phyloP scores from a whole-genome alignment of 345 rosid species.

The Lepidium africanum region DNA sequence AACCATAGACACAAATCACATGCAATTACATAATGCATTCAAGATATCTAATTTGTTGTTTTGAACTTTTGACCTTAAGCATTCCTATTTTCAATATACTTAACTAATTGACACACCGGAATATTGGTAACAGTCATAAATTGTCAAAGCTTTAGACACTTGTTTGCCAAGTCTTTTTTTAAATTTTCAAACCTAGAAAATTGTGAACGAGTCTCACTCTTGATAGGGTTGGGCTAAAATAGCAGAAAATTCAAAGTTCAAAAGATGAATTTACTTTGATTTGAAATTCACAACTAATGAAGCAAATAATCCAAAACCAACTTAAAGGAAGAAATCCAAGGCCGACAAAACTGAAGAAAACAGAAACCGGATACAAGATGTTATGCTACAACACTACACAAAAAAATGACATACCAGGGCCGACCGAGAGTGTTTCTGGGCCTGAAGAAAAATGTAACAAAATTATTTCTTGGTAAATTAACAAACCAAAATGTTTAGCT shows the following conservation, averaged over 20 bases:
- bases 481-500: too few species aligned
- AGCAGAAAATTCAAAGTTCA: background rate
- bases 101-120: background rate
- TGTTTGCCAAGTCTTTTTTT: too few species aligned
- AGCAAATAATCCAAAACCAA: background rate
- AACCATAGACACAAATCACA: background rate
- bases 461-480: too few species aligned
- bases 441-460: background rate
- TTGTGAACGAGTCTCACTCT: background rate
- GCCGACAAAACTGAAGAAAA: background rate
- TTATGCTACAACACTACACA: background rate
- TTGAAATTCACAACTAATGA: background rate
- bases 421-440: background rate
- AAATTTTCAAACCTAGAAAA: background rate
- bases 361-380: background rate
- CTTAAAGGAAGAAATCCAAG: background rate
- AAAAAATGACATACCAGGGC: background rate
- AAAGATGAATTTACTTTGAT: background rate
- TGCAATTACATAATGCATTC: background rate
- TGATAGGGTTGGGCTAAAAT: background rate
- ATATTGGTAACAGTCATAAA: background rate
- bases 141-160: too few species aligned
- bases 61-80: slow-evolving; percentile 17
- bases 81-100: background rate
- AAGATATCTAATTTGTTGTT: background rate